phyloP scores from a whole-genome alignment of 225 moss, liverwort and hornwort genomes.

The Marchantia polymorpha region DNA sequence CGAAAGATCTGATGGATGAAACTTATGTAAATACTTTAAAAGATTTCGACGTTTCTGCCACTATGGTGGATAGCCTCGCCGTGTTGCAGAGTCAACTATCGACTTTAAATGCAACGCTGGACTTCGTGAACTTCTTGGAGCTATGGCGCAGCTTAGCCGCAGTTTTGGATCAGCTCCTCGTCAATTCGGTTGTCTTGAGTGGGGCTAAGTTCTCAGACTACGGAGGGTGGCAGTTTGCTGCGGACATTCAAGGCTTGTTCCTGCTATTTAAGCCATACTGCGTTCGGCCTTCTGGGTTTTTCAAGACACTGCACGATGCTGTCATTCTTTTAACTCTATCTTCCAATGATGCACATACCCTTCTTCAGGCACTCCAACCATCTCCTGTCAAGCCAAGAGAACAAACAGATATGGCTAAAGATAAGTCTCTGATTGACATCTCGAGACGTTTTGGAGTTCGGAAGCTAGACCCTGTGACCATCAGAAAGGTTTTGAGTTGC shows the following conservation, averaged over 20 bases:
- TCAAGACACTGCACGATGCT: constrained; percentile 66
- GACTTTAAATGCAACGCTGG: constrained; percentile 51
- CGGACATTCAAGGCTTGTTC: constrained; percentile 69
- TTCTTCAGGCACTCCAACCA: constrained; percentile 20
- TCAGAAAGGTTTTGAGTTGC: constrained; percentile 24
- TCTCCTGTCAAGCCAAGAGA: constrained; percentile 13
- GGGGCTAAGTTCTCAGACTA: constrained; percentile 56
- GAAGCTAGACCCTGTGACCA: constrained; percentile 29
- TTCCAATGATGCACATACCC: constrained; percentile 21
- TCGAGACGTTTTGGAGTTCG: constrained; percentile 37
- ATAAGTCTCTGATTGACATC: constrained; percentile 13
- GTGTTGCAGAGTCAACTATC: constrained; percentile 70
- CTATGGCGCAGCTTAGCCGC: constrained; percentile 68
- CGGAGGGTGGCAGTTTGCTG: constrained; percentile 75
- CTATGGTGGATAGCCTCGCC: constrained; percentile 65
- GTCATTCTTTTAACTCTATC: constrained; percentile 48
- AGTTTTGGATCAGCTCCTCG: constrained; percentile 66
- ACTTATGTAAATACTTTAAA: constrained; percentile 27
- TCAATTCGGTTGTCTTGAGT: constrained; percentile 49
- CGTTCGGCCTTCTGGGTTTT: constrained; percentile 70
- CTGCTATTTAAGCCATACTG: constrained; percentile 74
- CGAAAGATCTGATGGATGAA: constrained; percentile 35
- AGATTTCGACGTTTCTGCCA: constrained; percentile 50
- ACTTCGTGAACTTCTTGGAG: constrained; percentile 63
- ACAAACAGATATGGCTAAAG: background rate